These are phyloP conservation scores for Chaetomiaceae sp. DNA, from an alignment of 2,329 filamentous ascomycete species.

Conservation along the genomic window DNA sequence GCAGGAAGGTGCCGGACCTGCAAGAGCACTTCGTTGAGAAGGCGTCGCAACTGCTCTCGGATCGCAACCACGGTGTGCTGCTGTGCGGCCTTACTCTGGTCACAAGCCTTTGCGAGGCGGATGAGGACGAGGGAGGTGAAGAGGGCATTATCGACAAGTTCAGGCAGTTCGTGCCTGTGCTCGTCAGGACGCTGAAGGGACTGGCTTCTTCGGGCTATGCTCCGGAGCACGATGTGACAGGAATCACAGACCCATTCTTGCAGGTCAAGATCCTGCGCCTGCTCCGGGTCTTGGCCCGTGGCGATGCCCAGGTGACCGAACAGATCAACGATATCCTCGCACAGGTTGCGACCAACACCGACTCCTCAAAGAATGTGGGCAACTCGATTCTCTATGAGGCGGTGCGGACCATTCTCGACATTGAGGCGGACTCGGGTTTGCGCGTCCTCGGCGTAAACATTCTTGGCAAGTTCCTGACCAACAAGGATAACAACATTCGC, in stretches of 20 bases:
- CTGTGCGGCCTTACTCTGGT: constrained; percentile 88
- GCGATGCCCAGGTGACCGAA: constrained; percentile 83
- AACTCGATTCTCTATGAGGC: constrained; percentile 98
- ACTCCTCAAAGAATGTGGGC: constrained; percentile 95
- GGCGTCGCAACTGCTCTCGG: constrained; percentile 76
- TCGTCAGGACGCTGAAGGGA: constrained; percentile 87
- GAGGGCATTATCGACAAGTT: constrained; percentile 88
- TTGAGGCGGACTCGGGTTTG: constrained; percentile 92
- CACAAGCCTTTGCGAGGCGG: constrained; percentile 87
- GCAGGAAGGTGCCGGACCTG: constrained; percentile 92
- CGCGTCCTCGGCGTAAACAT: constrained; percentile 96
- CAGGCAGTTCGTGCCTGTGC: constrained; percentile 71
- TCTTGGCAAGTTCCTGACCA: constrained; percentile 94
- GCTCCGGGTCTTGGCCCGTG: constrained; percentile 77
- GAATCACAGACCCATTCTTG: constrained; percentile 94
- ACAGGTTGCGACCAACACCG: constrained; percentile 95
- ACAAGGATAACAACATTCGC: constrained; percentile 98
- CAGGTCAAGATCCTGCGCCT: constrained; percentile 93
- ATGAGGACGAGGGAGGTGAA: constrained; percentile 87
- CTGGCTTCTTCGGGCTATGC: constrained; percentile 94
- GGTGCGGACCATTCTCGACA: constrained; percentile 93
- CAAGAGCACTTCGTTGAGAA: constrained; percentile 98
- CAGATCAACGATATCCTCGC: constrained; percentile 98
- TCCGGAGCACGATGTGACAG: constrained; percentile 95
- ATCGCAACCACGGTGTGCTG: constrained; percentile 92